Base-by-base conservation (phyloP, 768 basidiomycete genomes). In the Xerocomus spinulosus region DNA sequence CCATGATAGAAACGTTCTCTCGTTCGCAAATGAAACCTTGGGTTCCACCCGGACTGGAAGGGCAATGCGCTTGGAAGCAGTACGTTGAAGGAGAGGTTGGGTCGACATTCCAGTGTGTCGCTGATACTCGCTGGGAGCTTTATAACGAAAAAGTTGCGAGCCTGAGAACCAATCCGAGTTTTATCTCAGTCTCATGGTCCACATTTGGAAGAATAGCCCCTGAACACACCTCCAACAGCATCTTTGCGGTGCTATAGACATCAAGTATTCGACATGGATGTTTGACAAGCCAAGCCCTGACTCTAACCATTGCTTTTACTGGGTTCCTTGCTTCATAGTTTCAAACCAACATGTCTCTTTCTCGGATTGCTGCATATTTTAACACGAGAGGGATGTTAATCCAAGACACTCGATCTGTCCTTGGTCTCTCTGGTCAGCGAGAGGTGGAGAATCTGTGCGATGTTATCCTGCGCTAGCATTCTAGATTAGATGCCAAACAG, bases 1-100 rank as follows among this genome's bases (percentile, higher is more conserved):
- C 96, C 95, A 98, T 78, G 93, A 94, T 37, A 99, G 77, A 71
- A 98, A 98, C 0, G 96, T 93, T 47, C 90, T 82, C 68, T 93
- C 92, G 68, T 94, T 94, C 35, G 92, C 92, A 58, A 94, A 95
- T 39, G 91, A 91, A 51, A 95, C 92, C 59, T 95, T 95, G 26
- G 92, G 92, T 68, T 95, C 92, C 44, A 92, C 89, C 55, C 92
- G 82, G 56, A 99, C 82, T 32, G 96, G 95, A 37, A 99, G 85
- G 12, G 96, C 94, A 55, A 98, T 99, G 54, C 96, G 88, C 73
- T 97, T 97, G 15, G 74, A 70, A 1, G 92, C 88, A 9, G 93
- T 95, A 51, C 96, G 84, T 68, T 97, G 95, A 20, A 99, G 85
- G 43, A 98, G 81, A 23, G 96, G 96, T 67, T 98, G 96, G 37